These are phyloP conservation scores for Syncephalastrum contaminatum DNA, from an alignment of 371 early-diverging fungal species.

Conservation along the genomic window DNA sequence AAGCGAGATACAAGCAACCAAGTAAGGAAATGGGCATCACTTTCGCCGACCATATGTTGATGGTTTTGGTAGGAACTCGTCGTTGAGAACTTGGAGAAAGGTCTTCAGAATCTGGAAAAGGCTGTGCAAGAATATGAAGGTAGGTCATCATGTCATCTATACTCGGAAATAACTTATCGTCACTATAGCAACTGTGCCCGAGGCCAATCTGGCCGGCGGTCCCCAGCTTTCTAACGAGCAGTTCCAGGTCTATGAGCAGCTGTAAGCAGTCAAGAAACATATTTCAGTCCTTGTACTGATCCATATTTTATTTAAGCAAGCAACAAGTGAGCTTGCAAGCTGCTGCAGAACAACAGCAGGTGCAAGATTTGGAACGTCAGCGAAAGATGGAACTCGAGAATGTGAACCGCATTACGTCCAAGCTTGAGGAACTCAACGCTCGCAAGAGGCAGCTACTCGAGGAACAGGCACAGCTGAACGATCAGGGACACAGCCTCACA, in stretches of 20 bases:
- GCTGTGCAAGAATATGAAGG: constrained; percentile 48
- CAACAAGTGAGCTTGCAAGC: constrained; percentile 71
- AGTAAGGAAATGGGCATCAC: constrained; percentile 1
- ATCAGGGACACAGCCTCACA: constrained; percentile 24
- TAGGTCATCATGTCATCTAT: constrained; percentile 7
- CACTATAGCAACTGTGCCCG: constrained; percentile 18
- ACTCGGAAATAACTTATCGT: neutral
- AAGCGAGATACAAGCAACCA: constrained; percentile 61
- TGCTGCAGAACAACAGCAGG: constrained; percentile 64
- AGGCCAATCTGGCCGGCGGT: constrained; percentile 12
- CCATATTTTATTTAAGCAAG: constrained; percentile 41
- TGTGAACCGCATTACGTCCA: constrained; percentile 57
- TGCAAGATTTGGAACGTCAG: constrained; percentile 67
- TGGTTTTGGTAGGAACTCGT: constrained; percentile 12
- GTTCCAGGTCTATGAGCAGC: constrained; percentile 52
- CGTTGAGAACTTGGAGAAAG: constrained; percentile 41
- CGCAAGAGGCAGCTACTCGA: constrained; percentile 35
- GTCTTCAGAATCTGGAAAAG: constrained; percentile 43
- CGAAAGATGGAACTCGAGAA: constrained; percentile 64
- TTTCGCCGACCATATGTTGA: constrained; percentile 5
- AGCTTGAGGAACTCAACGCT: constrained; percentile 49
- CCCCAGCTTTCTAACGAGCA: constrained; percentile 38
- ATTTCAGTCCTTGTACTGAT: constrained; percentile 12
- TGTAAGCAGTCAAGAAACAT: constrained; percentile 31
- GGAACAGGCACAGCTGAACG: constrained; percentile 26